A percentile compares a stretch with the other conserved stretches of the same genome.
Conservation (phyloP, 441 rosid species). For the Euphorbia celastroides region DNA sequence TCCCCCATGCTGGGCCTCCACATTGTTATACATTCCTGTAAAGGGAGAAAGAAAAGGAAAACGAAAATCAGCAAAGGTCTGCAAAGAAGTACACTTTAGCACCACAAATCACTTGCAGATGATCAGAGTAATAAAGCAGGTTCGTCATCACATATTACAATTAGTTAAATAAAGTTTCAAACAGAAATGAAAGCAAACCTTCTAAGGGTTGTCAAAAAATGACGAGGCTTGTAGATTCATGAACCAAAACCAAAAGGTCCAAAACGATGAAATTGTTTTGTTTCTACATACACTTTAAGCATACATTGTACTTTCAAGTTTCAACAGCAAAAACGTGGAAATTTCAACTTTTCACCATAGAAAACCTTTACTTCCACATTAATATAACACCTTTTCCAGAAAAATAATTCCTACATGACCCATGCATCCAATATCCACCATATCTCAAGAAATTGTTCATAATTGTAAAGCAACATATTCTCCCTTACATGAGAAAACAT, state of each 20-base stretch:
- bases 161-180: background rate
- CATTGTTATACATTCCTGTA: slow-evolving; percentile 70
- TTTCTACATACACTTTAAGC: background rate
- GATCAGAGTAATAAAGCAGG: background rate
- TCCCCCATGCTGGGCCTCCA: slow-evolving; percentile 62
- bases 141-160: background rate
- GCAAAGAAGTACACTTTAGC: background rate
- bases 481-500: background rate
- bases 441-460: background rate
- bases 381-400: background rate
- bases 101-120: background rate
- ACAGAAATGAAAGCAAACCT: background rate
- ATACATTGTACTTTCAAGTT: background rate
- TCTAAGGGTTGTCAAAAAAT: background rate
- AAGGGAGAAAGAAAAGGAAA: slow-evolving; percentile 4
- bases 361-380: background rate
- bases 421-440: background rate
- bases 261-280: background rate
- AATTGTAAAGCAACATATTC: background rate
- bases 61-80: slow-evolving; percentile 7
- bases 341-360: background rate
- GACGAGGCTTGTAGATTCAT: background rate
- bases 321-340: background rate
- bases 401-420: background rate
- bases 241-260: background rate